A percentile compares a stretch with the other conserved stretches of the same genome.
Evolutionary conservation across 768 basidiomycete species (phyloP).

Genomic region (Suillus variegatus): DNA sequence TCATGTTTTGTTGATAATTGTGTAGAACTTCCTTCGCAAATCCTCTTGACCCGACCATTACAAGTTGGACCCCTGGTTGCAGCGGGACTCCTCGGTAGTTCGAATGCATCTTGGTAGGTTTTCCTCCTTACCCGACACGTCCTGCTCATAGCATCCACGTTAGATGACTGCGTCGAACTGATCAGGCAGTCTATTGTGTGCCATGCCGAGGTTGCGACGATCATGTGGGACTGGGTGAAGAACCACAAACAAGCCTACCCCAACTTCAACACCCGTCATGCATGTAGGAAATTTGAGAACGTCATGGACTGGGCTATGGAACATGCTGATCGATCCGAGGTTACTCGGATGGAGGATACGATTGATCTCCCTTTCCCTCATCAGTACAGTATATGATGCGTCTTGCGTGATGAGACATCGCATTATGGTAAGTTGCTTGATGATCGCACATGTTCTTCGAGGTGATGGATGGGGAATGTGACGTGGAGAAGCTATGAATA

Average conservation of each 20-base stretch:
- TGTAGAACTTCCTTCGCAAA: slow-evolving; percentile 14
- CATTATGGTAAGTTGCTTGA: neutral
- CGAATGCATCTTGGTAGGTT: slow-evolving; percentile 11
- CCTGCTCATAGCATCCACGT: neutral
- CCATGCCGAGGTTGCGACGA: neutral
- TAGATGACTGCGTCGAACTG: slow-evolving; percentile 13
- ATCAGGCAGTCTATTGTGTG: slow-evolving; percentile 7
- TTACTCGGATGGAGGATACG: neutral
- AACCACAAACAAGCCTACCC: neutral
- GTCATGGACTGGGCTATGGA: neutral
- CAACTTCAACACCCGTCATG: slow-evolving; percentile 7
- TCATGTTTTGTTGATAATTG: neutral
- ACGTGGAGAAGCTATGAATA: neutral
- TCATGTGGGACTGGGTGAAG: slow-evolving; percentile 13
- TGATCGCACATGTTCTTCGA: neutral
- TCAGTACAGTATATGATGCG: neutral
- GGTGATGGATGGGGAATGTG: neutral
- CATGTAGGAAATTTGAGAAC: slow-evolving; percentile 1
- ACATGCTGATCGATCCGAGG: neutral
- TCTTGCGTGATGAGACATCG: neutral
- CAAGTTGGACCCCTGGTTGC: slow-evolving; percentile 10
- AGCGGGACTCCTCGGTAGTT: slow-evolving; percentile 1
- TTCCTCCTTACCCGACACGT: neutral
- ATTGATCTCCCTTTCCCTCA: neutral
- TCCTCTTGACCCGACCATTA: slow-evolving; percentile 12